Conservation (phyloP, 768 basidiomycete species). For the Rubroboletus satanas region DNA sequence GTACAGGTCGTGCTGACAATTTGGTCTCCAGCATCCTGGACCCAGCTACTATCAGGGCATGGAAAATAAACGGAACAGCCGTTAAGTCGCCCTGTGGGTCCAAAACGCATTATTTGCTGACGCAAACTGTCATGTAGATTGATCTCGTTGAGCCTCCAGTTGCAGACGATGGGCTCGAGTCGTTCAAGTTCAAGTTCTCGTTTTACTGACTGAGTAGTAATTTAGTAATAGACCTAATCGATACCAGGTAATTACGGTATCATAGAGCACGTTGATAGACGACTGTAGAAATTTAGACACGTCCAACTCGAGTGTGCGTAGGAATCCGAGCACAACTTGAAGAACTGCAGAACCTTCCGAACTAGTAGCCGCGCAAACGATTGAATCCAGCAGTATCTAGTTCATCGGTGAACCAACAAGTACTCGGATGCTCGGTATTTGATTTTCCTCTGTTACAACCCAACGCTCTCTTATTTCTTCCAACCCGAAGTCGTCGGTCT, state of each 20-base stretch:
- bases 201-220: not conserved
- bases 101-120: not conserved
- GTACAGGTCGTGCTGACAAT: not conserved
- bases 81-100: not conserved
- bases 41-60: not conserved
- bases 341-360: not conserved
- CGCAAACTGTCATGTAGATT: not conserved
- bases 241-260: not conserved
- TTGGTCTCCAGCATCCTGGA: too few species aligned
- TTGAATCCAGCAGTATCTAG: too few species aligned
- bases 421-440: slow-evolving; percentile 17
- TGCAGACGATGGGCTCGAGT: not conserved
- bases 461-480: not conserved
- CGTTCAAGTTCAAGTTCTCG: slow-evolving; percentile 8
- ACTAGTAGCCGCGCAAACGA: too few species aligned
- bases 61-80: not conserved
- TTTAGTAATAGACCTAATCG: not conserved
- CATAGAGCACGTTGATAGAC: not conserved
- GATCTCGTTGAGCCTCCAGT: not conserved
- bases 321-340: not conserved
- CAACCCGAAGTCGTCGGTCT: slow-evolving; percentile 74
- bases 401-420: not conserved
- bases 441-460: not conserved
- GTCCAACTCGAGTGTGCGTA: not conserved
- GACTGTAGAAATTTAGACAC: not conserved